A percentile compares a stretch with the other conserved stretches of the same genome.
Conservation (phyloP, 2,329 filamentous ascomycete species). For the Colletotrichum trifolii region DNA sequence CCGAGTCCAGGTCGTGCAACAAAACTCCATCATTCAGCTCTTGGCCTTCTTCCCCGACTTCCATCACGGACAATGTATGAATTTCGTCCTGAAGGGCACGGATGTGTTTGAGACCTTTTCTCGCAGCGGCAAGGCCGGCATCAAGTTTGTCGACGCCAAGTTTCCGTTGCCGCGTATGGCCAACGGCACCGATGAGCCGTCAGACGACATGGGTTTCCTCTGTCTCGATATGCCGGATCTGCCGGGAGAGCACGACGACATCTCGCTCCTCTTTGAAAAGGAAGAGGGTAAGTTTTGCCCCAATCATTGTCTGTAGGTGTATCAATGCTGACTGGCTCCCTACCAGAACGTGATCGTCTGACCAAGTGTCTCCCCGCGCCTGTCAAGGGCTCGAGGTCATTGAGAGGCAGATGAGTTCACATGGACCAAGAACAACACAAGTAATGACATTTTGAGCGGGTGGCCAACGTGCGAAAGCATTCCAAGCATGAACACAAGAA, state of each 20-base stretch:
- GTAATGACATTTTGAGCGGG: slow-evolving; percentile 9
- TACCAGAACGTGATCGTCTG: slow-evolving; percentile 65
- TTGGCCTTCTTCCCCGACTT: slow-evolving; percentile 91
- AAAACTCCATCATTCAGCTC: slow-evolving; percentile 80
- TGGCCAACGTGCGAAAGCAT: background rate
- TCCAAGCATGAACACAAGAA: slow-evolving; percentile 28
- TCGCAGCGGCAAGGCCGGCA: slow-evolving; percentile 72
- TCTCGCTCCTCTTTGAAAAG: slow-evolving; percentile 84
- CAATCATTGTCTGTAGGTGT: slow-evolving; percentile 7
- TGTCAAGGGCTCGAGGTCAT: slow-evolving; percentile 59
- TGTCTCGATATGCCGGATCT: slow-evolving; percentile 90
- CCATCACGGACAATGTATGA: slow-evolving; percentile 87
- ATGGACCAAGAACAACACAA: slow-evolving; percentile 11
- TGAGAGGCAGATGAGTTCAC: slow-evolving; percentile 32
- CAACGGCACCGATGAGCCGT: slow-evolving; percentile 60
- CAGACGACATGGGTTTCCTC: slow-evolving; percentile 77
- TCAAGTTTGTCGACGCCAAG: slow-evolving; percentile 90
- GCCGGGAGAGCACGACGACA: slow-evolving; percentile 92
- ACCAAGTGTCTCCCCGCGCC: slow-evolving; percentile 65
- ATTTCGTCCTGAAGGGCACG: slow-evolving; percentile 85
- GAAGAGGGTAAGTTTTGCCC: slow-evolving; percentile 72
- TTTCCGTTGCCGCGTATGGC: slow-evolving; percentile 80
- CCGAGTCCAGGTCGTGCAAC: slow-evolving; percentile 82
- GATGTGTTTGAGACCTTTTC: slow-evolving; percentile 81
- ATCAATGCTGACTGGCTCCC: slow-evolving; percentile 5